Evolutionary conservation across 768 basidiomycete species (phyloP).

Genomic region (Suillus tomentosus): DNA sequence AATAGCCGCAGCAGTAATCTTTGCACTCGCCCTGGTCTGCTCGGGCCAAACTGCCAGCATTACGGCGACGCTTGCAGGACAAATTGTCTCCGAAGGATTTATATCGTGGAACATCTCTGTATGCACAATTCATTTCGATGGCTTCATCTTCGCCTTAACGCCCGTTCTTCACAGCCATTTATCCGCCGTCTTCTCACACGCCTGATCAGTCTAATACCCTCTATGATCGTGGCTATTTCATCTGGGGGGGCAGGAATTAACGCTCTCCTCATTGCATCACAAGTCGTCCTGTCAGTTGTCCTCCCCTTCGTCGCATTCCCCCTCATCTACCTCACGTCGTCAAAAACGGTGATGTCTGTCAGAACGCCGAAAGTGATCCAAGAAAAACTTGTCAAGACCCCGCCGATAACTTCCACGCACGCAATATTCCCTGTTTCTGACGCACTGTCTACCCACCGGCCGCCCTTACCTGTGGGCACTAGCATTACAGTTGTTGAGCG

Average conservation of each 20-base stretch:
- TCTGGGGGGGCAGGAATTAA: constrained; percentile 47
- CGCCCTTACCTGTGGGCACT: neutral
- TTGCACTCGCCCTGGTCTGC: constrained; percentile 48
- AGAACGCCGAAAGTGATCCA: constrained; percentile 5
- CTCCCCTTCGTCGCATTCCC: constrained; percentile 49
- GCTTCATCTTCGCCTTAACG: neutral
- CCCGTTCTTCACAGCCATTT: constrained; percentile 24
- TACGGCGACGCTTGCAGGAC: constrained; percentile 50
- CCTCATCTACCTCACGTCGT: constrained; percentile 41
- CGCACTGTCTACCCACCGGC: constrained; percentile 7
- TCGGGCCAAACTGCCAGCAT: constrained; percentile 52
- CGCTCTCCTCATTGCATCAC: constrained; percentile 49
- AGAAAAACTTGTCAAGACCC: neutral
- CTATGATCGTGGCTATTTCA: constrained; percentile 43
- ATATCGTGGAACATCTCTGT: constrained; percentile 48
- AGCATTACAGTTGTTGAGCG: neutral
- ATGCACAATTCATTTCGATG: constrained; percentile 3
- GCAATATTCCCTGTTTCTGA: constrained; percentile 17
- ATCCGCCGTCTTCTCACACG: constrained; percentile 47
- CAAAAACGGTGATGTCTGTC: constrained; percentile 33
- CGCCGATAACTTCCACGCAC: neutral
- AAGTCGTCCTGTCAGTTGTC: constrained; percentile 48
- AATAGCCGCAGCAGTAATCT: constrained; percentile 39
- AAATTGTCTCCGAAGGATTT: constrained; percentile 51
- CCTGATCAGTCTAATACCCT: constrained; percentile 46